These are phyloP conservation scores for Kregervanrija delftensis DNA, from an alignment of 805 yeast species.

Conservation along the genomic window DNA sequence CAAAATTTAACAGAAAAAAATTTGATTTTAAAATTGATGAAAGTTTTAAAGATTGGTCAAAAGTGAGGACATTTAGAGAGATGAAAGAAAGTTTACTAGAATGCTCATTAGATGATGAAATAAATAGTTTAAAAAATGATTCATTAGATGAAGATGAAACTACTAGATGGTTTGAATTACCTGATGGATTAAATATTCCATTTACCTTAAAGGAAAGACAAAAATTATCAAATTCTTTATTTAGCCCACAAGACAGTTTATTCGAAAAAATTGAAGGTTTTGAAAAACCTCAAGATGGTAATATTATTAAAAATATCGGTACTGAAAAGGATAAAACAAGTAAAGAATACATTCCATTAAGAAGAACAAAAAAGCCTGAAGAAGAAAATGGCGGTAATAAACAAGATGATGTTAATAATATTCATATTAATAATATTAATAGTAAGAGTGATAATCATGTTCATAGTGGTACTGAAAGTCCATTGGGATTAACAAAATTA, in stretches of 20 bases:
- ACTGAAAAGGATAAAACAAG: constrained; percentile 26
- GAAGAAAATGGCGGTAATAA: constrained; percentile 25
- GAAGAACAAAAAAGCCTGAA: constrained; percentile 42
- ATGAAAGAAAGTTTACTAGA: constrained; percentile 68
- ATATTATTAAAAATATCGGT: constrained; percentile 29
- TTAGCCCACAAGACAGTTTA: constrained; percentile 43
- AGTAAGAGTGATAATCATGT: constrained; percentile 7
- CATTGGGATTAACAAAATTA: constrained; percentile 48
- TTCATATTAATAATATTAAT: constrained; percentile 26
- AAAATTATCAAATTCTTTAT: constrained; percentile 64
- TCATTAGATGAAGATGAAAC: constrained; percentile 22
- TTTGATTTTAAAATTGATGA: constrained; percentile 34
- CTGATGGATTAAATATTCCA: constrained; percentile 64
- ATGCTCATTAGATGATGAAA: constrained; percentile 27
- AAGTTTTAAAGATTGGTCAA: constrained; percentile 51
- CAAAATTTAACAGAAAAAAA: constrained; percentile 19
- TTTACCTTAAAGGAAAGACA: constrained; percentile 51
- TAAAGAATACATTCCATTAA: constrained; percentile 70
- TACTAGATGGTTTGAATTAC: constrained; percentile 59
- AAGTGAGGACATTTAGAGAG: constrained; percentile 53
- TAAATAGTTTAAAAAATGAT: constrained; percentile 21
- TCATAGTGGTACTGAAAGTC: constrained; percentile 11
- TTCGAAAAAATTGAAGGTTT: constrained; percentile 25
- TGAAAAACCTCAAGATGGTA: constrained; percentile 45
- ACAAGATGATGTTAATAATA: constrained; percentile 4